These are phyloP conservation scores for Pilaira anomala DNA, from an alignment of 192 early-diverging fungal genomes.

Conservation along the genomic window DNA sequence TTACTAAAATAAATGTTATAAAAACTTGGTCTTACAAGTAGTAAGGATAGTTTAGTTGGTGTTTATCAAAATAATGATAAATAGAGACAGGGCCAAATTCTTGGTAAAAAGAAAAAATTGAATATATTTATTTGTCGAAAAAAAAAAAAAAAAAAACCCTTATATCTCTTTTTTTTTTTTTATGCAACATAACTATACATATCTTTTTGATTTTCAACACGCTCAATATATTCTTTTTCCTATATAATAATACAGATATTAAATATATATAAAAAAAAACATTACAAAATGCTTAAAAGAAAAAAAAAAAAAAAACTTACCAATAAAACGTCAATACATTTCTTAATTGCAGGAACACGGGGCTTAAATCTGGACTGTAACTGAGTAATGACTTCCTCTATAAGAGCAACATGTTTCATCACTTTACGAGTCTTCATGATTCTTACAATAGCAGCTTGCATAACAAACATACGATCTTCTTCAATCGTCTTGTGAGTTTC, in stretches of 20 bases:
- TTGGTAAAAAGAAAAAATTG: too few species aligned
- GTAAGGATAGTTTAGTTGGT: slow-evolving; percentile 36
- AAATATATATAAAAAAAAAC: slow-evolving; percentile 13
- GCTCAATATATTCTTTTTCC: slow-evolving; percentile 92
- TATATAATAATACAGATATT: slow-evolving; percentile 74
- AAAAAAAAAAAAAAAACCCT: too few species aligned
- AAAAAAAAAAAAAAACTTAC: slow-evolving; percentile 26
- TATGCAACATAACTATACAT: slow-evolving; percentile 83
- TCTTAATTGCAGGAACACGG: slow-evolving; percentile 87
- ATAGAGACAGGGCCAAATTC: not conserved
- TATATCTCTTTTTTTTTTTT: slow-evolving; percentile 20
- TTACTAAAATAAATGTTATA: slow-evolving; percentile 5
- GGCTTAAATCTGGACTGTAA: slow-evolving; percentile 89
- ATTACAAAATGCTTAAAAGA: not conserved
- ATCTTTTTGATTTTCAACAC: slow-evolving; percentile 70
- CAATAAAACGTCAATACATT: slow-evolving; percentile 90
- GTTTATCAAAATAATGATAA: not conserved
- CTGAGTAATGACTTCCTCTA: slow-evolving; percentile 87
- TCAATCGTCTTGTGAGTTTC: slow-evolving; percentile 92
- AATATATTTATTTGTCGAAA: too few species aligned
- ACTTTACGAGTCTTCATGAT: slow-evolving; percentile 98
- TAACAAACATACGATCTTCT: slow-evolving; percentile 86
- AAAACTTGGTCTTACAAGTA: slow-evolving; percentile 2
- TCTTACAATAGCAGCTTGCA: slow-evolving; percentile 98
- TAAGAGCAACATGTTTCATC: slow-evolving; percentile 78